Conservation (phyloP, 352 stramenopile species). For the Blastocystis sp. region DNA sequence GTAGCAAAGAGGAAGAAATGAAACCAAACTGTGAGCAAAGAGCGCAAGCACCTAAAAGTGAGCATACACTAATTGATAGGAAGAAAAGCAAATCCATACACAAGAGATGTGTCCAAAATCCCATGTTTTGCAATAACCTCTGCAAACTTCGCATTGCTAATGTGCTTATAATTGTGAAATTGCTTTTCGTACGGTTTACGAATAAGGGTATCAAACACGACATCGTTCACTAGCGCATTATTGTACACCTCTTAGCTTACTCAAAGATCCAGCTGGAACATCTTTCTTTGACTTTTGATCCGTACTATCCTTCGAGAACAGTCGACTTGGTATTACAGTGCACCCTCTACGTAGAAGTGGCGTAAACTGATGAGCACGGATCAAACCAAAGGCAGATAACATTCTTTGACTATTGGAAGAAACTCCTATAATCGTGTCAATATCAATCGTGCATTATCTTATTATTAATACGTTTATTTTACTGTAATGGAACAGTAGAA, state of each 20-base stretch:
- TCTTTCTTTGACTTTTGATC: not conserved
- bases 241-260: not conserved
- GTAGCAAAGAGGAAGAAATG: not conserved
- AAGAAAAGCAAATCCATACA: not conserved
- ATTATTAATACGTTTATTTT: not conserved
- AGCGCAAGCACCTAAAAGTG: conserved; percentile 1
- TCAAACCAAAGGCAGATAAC: not conserved
- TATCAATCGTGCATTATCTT: not conserved
- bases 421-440: not conserved
- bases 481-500: not conserved
- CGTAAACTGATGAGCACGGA: not conserved
- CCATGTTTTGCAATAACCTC: conserved; percentile 4
- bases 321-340: not conserved
- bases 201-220: conserved; percentile 19
- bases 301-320: not conserved
- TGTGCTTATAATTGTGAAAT: not conserved
- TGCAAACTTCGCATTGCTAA: conserved; percentile 18
- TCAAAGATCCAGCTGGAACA: not conserved
- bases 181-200: conserved; percentile 43
- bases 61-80: conserved; percentile 2
- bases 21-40: conserved; percentile 1
- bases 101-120: not conserved
- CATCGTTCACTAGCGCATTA: conserved; percentile 14
- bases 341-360: not conserved
- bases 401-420: not conserved